A percentile compares a stretch with the other conserved stretches of the same genome.
phyloP scores from a whole-genome alignment of 2,329 filamentous ascomycete genomes.

The Calonectria crousiana region DNA sequence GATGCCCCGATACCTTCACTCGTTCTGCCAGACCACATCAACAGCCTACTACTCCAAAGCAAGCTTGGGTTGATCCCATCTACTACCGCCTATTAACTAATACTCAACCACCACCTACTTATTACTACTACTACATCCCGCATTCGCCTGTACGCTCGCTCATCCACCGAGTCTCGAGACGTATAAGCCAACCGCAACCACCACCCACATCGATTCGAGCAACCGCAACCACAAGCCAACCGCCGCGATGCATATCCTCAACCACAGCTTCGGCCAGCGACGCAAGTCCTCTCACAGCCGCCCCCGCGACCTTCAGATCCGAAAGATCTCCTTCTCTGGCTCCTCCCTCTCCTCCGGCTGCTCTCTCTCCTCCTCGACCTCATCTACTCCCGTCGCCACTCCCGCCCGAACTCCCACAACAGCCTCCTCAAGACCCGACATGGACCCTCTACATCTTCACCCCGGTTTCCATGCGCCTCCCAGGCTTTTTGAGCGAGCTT shows the following conservation, averaged over 20 bases:
- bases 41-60: not conserved
- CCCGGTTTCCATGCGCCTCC: slow-evolving; percentile 53
- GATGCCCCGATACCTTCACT: slow-evolving; percentile 16
- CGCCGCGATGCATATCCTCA: slow-evolving; percentile 52
- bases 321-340: slow-evolving; percentile 57
- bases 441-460: slow-evolving; percentile 51
- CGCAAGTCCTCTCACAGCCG: slow-evolving; percentile 50
- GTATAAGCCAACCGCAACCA: not conserved
- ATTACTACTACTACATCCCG: not conserved
- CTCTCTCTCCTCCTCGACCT: slow-evolving; percentile 50
- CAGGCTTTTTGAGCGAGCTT: slow-evolving; percentile 51
- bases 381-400: slow-evolving; percentile 41
- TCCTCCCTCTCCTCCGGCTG: slow-evolving; percentile 53
- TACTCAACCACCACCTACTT: not conserved
- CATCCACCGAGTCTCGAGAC: not conserved
- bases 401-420: slow-evolving; percentile 39
- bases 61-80: slow-evolving; percentile 21
- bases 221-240: slow-evolving; percentile 16
- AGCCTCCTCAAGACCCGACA: slow-evolving; percentile 41
- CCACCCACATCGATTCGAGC: not conserved
- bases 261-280: slow-evolving; percentile 51
- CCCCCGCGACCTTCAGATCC: slow-evolving; percentile 54
- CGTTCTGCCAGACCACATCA: slow-evolving; percentile 3
- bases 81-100: slow-evolving; percentile 4
- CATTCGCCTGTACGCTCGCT: slow-evolving; percentile 4